A percentile compares a stretch with the other conserved stretches of the same genome.
Evolutionary conservation across 306 rosid genomes (phyloP).

Genomic region (Mimosa bimucronata): DNA sequence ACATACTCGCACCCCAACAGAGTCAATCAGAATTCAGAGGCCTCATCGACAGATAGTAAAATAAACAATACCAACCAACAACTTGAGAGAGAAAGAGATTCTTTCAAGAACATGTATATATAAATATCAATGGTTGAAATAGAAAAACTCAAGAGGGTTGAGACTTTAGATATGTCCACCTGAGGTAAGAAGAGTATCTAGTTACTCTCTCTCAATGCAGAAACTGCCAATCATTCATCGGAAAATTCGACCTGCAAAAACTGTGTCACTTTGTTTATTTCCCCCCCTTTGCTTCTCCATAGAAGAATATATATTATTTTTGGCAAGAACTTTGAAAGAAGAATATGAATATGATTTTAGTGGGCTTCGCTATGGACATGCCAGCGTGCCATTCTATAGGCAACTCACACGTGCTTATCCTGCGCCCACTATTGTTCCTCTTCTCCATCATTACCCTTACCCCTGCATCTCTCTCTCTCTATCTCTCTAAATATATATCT

Average conservation of each 20-base stretch:
- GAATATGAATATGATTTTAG: slow-evolving; percentile 36
- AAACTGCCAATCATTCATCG: slow-evolving; percentile 50
- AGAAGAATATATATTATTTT: slow-evolving; percentile 34
- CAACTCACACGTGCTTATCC: slow-evolving; percentile 80
- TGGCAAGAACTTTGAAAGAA: slow-evolving; percentile 3
- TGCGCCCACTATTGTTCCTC: slow-evolving; percentile 57
- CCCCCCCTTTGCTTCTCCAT: not conserved
- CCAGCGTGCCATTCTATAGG: slow-evolving; percentile 77
- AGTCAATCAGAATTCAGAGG: slow-evolving; percentile 19
- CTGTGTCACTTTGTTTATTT: slow-evolving; percentile 5
- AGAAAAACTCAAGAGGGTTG: slow-evolving; percentile 15
- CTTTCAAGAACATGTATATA: not conserved
- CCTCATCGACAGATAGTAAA: not conserved
- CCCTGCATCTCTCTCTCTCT: slow-evolving; percentile 31
- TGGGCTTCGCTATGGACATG: slow-evolving; percentile 40
- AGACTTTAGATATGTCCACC: slow-evolving; percentile 30
- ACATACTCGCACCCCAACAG: slow-evolving; percentile 34
- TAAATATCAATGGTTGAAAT: slow-evolving; percentile 19
- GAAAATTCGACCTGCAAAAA: slow-evolving; percentile 42
- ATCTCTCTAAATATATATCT: no score
- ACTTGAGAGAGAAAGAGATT: not conserved
- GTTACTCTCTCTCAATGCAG: slow-evolving; percentile 44
- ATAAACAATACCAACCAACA: slow-evolving; percentile 22
- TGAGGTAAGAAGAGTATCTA: slow-evolving; percentile 29
- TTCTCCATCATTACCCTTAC: slow-evolving; percentile 73